These are phyloP conservation scores for Ceratobasidium sp. DNA, from an alignment of 1,284 basidiomycete genomes.

Conservation along the genomic window DNA sequence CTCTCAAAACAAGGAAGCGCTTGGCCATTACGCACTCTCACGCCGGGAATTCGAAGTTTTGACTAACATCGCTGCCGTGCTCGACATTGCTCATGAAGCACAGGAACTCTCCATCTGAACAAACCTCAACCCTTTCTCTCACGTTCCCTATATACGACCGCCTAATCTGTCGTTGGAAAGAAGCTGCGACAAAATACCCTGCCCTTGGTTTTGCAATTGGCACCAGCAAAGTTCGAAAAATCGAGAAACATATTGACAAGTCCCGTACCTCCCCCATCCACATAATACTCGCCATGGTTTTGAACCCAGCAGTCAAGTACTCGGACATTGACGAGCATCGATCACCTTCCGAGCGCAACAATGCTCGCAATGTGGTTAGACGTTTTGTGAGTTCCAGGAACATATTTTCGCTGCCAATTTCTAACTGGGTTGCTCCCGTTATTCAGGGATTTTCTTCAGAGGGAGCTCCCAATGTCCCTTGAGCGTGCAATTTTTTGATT, in stretches of 20 bases:
- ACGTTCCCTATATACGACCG: slow-evolving; percentile 35
- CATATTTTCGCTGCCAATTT: too few species aligned
- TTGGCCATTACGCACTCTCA: slow-evolving; percentile 2
- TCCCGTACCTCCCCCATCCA: slow-evolving; percentile 22
- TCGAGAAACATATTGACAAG: slow-evolving; percentile 8
- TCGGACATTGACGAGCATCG: slow-evolving; percentile 16
- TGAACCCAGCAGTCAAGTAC: slow-evolving; percentile 12
- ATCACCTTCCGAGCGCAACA: not conserved
- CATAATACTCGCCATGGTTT: slow-evolving; percentile 9
- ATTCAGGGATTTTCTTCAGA: too few species aligned
- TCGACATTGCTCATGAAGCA: slow-evolving; percentile 33
- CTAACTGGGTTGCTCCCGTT: too few species aligned
- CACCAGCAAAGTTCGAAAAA: slow-evolving; percentile 2
- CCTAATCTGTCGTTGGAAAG: slow-evolving; percentile 12
- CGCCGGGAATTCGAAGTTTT: slow-evolving; percentile 6
- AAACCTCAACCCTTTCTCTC: slow-evolving; percentile 40
- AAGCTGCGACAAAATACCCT: not conserved
- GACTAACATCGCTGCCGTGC: slow-evolving; percentile 18
- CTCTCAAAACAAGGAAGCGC: not conserved
- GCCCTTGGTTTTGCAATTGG: slow-evolving; percentile 11
- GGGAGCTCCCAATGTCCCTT: too few species aligned
- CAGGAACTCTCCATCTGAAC: slow-evolving; percentile 29
- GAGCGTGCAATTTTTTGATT: too few species aligned
- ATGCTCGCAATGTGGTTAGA: not conserved
- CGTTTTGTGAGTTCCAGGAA: not conserved